These are phyloP conservation scores for Pseudogymnoascus sp. DNA, from an alignment of 2,329 filamentous ascomycete genomes.

Conservation along the genomic window DNA sequence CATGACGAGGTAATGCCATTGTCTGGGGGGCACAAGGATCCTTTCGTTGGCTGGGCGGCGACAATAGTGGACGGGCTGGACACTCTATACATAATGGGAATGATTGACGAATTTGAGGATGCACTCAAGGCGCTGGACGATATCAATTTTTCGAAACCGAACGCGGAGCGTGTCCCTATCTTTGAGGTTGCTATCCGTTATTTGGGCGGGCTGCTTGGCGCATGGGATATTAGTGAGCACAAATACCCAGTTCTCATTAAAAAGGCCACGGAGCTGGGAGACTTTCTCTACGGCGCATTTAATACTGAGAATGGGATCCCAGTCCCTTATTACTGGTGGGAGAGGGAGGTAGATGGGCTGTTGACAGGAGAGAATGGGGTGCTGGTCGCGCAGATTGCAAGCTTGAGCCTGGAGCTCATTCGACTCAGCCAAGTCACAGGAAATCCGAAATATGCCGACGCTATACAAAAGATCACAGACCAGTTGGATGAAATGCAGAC, in stretches of 20 bases:
- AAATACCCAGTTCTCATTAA: constrained; percentile 38
- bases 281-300: constrained; percentile 61
- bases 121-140: constrained; percentile 57
- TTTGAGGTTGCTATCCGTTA: constrained; percentile 21
- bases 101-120: constrained; percentile 68
- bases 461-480: constrained; percentile 63
- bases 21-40: constrained; percentile 57
- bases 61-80: constrained; percentile 75
- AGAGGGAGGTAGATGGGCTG: constrained; percentile 30
- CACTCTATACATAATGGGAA: constrained; percentile 74
- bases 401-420: constrained; percentile 60
- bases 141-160: constrained; percentile 48
- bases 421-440: constrained; percentile 61
- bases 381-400: constrained; percentile 8
- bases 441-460: constrained; percentile 65
- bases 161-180: constrained; percentile 14
- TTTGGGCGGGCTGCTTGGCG: constrained; percentile 17
- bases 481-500: constrained; percentile 62
- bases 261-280: constrained; percentile 60
- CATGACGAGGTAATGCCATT: constrained; percentile 78
- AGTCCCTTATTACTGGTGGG: constrained; percentile 68
- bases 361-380: constrained; percentile 10
- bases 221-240: constrained; percentile 11
- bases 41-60: constrained; percentile 83
- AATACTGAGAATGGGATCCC: constrained; percentile 89